Base-by-base conservation (phyloP, 2,329 filamentous ascomycete genomes). In the Leptographium radiaticola region DNA sequence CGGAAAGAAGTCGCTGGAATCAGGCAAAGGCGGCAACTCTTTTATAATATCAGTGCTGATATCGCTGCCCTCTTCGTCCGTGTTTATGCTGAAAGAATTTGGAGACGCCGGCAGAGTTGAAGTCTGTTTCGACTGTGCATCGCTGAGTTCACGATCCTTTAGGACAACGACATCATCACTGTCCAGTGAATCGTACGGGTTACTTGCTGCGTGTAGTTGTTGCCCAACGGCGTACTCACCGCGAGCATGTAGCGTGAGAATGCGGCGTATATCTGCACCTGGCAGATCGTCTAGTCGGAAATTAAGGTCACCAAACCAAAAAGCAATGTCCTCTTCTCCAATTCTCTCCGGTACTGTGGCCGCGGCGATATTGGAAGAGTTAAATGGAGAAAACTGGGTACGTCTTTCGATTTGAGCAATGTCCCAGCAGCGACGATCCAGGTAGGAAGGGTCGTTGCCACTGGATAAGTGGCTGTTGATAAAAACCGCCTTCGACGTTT, bases 301-400 rank as follows among this genome's bases (percentile, higher is more conserved):
- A 66, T 98, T 98, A 44, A 98, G 75, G 66, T 98, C 93, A 8
- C 93, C 93, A 63, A 95, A 87, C 89, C 91, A 97, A 63, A 98
- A 96, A 0, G 84, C 82, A 69, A 96, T 89, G 64, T 98, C 93
- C 59, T 95, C 91, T 42, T 94, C 87, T 1, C 88, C 90, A 59
- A 98, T 84, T 39, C 74, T 79, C 51, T 86, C 81, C 0, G 75
- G 71, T 25, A 84, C 80, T 8, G 39, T 43, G n/a, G 83, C 81
- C 40, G 82, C 75, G 2, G 79, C 71, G 7, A 85, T 80, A 10
- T 86, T 83, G 0, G 77, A 72, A 25, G 54, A 77, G 42, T 74
- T 73, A 8, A 94, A 77, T 0, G 89, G 83, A 8, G 86, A 80
- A 62, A 97, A 97, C 58, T 81, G 83, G 1, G 88, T 86, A 49